Evolutionary conservation across 345 rosid species (phyloP), one percentile per base, ranked within the genome.

Genomic region (Hypericum perforatum): DNA sequence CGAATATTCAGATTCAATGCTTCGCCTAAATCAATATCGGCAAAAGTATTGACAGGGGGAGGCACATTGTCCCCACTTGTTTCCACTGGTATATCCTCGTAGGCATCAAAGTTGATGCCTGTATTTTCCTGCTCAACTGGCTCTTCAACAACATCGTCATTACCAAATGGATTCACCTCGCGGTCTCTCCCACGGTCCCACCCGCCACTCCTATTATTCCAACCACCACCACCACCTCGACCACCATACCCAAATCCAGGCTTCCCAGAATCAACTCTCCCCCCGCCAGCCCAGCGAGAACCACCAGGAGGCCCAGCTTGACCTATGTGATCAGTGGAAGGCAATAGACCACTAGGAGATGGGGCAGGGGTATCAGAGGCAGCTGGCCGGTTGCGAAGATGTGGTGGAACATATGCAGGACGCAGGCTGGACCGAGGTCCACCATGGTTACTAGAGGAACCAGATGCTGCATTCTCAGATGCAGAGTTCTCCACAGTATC

Each of bases 61-160:
- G 80, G 70, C 5, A 76, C 37, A 16, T 74, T 57, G 9, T 45
- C 15, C 1, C 76, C 87, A 7, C 55, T 74, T 6, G 53, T 61
- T 54, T 70, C 75, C 41, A 76, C 82, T 0, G 76, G 69, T 0
- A 69, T 55, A 39, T 72, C 78, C 12, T 76, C 77, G 29, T 78
- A 78, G 14, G 76, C 76, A 3, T 73, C 74, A 41, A 78, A 68
- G 72, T 78, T 75, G 45, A 70, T 66, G 5, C 9, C 69, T 8
- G 0, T 47, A 14, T 15, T 43, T 0, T 40, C 44, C 11, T 11
- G n/a, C 3, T 9, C n/a, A 39, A n/a, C 36, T 3, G 8, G 43
- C 3, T 10, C 32, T 6, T 13, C 65, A 9, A 22, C 63, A 2
- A 7, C 50, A 0, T 57, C 70, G 2, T 57, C 61, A 22, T 22